These are phyloP conservation scores for Nothophytophthora sp. DNA, from an alignment of 352 stramenopile genomes.

Conservation along the genomic window DNA sequence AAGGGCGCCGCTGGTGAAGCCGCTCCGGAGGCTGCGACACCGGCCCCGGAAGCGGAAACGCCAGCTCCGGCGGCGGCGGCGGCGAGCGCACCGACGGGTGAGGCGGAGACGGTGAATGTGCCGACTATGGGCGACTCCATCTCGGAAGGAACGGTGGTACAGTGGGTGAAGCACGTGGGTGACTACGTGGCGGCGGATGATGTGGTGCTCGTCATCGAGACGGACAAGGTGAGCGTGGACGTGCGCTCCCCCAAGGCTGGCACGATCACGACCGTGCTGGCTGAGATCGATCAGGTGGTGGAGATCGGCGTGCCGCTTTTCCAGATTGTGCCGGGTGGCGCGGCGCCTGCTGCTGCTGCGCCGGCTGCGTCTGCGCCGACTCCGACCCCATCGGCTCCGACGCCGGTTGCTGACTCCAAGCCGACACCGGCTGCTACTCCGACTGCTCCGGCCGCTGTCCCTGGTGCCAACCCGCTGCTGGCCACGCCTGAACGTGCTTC, in stretches of 20 bases:
- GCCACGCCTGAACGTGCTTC: slow-evolving; percentile 47
- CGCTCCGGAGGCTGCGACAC: slow-evolving; percentile 13
- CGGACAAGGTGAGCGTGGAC: slow-evolving; percentile 94
- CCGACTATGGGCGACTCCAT: slow-evolving; percentile 94
- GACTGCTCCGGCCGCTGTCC: slow-evolving; percentile 12
- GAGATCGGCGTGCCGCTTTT: slow-evolving; percentile 93
- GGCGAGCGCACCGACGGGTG: slow-evolving; percentile 9
- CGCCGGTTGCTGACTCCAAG: slow-evolving; percentile 15
- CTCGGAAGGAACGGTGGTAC: slow-evolving; percentile 96
- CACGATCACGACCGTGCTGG: slow-evolving; percentile 90
- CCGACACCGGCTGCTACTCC: slow-evolving; percentile 14
- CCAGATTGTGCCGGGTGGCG: slow-evolving; percentile 82
- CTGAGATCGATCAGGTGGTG: slow-evolving; percentile 95
- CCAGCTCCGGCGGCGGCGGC: slow-evolving; percentile 17
- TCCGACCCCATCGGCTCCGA: slow-evolving; percentile 17
- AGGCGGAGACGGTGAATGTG: slow-evolving; percentile 63
- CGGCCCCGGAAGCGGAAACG: slow-evolving; percentile 18
- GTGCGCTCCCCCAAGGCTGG: slow-evolving; percentile 89
- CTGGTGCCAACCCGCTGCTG: slow-evolving; percentile 48
- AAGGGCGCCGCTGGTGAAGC: slow-evolving; percentile 59
- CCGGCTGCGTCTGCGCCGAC: slow-evolving; percentile 16
- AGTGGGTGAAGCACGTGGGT: slow-evolving; percentile 92
- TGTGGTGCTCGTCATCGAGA: slow-evolving; percentile 97
- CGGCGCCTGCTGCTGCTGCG: slow-evolving; percentile 18
- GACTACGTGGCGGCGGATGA: slow-evolving; percentile 94